Evolutionary conservation across 2,329 filamentous ascomycete genomes (phyloP).

Genomic region (Diaporthe destruens): DNA sequence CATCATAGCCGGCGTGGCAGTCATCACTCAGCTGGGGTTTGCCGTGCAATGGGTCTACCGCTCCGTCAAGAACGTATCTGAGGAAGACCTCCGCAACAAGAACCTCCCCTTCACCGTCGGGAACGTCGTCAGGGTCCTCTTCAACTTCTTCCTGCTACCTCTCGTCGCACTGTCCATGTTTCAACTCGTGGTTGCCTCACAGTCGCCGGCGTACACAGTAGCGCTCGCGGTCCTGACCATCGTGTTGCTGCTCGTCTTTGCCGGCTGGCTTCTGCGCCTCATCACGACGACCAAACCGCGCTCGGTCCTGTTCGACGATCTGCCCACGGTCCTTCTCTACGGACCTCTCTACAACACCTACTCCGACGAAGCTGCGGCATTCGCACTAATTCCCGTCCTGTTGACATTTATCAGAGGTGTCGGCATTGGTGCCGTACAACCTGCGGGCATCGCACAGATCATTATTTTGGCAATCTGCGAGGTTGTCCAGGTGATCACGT

Average conservation of each 20-base stretch:
- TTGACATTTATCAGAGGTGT: conserved; percentile 89
- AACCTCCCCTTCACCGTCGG: conserved; percentile 89
- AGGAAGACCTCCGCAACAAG: conserved; percentile 91
- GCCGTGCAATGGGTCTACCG: conserved; percentile 81
- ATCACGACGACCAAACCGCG: conserved; percentile 86
- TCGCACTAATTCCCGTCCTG: conserved; percentile 87
- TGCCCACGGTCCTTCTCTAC: conserved; percentile 89
- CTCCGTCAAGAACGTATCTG: conserved; percentile 75
- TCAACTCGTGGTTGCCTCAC: conserved; percentile 82
- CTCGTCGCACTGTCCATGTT: conserved; percentile 90
- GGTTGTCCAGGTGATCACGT: conserved; percentile 86
- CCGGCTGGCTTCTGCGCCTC: conserved; percentile 82
- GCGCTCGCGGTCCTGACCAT: conserved; percentile 82
- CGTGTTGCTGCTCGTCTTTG: conserved; percentile 78
- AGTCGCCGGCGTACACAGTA: conserved; percentile 78
- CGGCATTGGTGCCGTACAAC: conserved; percentile 91
- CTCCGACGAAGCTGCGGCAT: conserved; percentile 90
- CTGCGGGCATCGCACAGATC: conserved; percentile 92
- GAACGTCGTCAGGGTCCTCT: conserved; percentile 85
- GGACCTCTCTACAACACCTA: conserved; percentile 98
- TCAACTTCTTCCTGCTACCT: conserved; percentile 92
- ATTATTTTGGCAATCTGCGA: conserved; percentile 94
- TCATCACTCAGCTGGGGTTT: conserved; percentile 83
- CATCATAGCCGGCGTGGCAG: conserved; percentile 76
- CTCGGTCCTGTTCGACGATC: conserved; percentile 91